Percentiles rank a stretch among this genome's conserved stretches.
Conservation (phyloP, 2,329 filamentous ascomycete genomes). For the Sporothrix sp. region DNA sequence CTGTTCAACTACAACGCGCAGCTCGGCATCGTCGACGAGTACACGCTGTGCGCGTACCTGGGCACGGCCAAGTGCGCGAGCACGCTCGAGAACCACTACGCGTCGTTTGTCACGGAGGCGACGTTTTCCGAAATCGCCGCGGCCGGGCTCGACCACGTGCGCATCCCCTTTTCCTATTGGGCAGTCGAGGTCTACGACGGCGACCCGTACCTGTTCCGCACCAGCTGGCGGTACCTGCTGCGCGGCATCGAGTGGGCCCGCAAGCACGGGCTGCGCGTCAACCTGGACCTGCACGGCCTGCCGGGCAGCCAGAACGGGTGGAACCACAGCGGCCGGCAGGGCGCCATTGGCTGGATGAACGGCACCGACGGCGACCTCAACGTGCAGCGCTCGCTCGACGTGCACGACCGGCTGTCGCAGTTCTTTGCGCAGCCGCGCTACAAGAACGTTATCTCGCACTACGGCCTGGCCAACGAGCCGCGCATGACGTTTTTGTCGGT, state of each 20-base stretch:
- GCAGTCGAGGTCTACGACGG: conserved; percentile 73
- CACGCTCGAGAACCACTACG: conserved; percentile 83
- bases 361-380: conserved; percentile 76
- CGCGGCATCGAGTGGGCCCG: conserved; percentile 89
- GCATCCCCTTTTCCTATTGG: conserved; percentile 95
- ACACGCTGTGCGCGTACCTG: conserved; percentile 62
- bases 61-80: conserved; percentile 53
- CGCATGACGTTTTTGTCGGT: conserved; percentile 67
- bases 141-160: conserved; percentile 91
- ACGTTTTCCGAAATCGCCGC: conserved; percentile 76
- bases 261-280: conserved; percentile 83
- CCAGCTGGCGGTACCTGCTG: conserved; percentile 87
- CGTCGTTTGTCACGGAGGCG: conserved; percentile 73
- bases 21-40: conserved; percentile 75
- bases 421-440: conserved; percentile 95
- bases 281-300: conserved; percentile 84
- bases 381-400: conserved; percentile 68
- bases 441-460: conserved; percentile 83
- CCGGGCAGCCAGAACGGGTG: conserved; percentile 94
- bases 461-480: conserved; percentile 91
- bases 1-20: conserved; percentile 59
- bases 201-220: conserved; percentile 80
- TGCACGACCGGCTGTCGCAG: conserved; percentile 75
- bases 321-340: conserved; percentile 87
- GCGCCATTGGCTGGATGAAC: conserved; percentile 77